phyloP scores from a whole-genome alignment of 2,329 filamentous ascomycete species.

The Cladophialophora psammophila region DNA sequence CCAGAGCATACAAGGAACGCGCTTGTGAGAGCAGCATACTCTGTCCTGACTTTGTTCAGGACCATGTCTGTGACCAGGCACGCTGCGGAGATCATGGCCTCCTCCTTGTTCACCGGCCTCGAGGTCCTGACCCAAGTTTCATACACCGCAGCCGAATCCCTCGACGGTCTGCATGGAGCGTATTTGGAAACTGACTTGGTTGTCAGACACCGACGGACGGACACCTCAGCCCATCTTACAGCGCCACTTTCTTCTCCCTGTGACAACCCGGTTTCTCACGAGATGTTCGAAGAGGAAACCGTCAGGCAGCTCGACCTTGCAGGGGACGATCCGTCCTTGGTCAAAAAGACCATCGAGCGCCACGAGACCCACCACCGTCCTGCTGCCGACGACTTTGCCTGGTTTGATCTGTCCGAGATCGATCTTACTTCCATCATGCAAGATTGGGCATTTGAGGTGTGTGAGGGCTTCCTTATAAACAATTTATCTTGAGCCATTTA shows the following conservation, averaged over 20 bases:
- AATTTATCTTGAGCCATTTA: conserved; percentile 47
- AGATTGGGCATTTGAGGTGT: conserved; percentile 10
- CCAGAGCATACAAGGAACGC: conserved; percentile 23
- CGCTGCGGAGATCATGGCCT: neutral
- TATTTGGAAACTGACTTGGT: neutral
- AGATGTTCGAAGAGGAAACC: conserved; percentile 23
- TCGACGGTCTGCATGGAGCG: neutral
- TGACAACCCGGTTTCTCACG: conserved; percentile 9
- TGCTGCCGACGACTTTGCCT: neutral
- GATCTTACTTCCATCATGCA: conserved; percentile 1
- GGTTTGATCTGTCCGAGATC: conserved; percentile 1
- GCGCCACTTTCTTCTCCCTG: neutral
- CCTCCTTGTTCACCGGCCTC: neutral
- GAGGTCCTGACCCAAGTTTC: neutral
- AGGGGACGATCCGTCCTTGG: conserved; percentile 16
- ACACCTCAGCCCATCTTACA: neutral
- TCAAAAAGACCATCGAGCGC: conserved; percentile 24
- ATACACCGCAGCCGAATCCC: neutral
- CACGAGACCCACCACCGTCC: conserved; percentile 8
- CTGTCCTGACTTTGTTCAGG: conserved; percentile 12
- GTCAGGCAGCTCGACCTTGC: conserved; percentile 22
- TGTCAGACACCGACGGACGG: neutral
- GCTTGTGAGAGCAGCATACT: conserved; percentile 12
- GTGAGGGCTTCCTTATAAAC: neutral
- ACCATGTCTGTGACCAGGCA: neutral